A percentile compares a stretch with the other conserved stretches of the same genome.
phyloP scores from a whole-genome alignment of 306 rosid genomes.

The Quercus cerris region DNA sequence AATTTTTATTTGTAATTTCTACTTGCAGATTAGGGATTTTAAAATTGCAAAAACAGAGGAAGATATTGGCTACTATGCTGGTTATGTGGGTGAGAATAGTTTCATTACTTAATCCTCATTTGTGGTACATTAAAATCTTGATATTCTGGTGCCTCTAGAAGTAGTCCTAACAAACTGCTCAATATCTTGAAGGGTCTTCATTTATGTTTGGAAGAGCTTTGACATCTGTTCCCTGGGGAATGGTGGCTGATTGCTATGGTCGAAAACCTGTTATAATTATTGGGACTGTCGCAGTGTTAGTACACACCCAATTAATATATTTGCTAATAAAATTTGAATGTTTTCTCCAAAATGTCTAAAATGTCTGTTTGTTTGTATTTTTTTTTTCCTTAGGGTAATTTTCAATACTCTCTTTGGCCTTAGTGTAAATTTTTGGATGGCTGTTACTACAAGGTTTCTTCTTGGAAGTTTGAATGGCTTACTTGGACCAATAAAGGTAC shows the following conservation, averaged over 20 bases:
- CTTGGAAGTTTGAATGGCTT: conserved; percentile 80
- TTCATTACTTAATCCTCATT: neutral
- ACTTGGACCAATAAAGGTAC: conserved; percentile 90
- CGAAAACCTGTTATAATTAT: conserved; percentile 68
- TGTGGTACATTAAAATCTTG: neutral
- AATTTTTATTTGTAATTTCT: neutral
- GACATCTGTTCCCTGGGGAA: conserved; percentile 78
- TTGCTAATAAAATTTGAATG: neutral
- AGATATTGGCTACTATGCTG: conserved; percentile 80
- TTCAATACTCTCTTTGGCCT: conserved; percentile 92
- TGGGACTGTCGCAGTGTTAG: conserved; percentile 61
- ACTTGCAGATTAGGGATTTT: conserved; percentile 69
- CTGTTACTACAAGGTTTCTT: conserved; percentile 67
- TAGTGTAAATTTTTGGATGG: conserved; percentile 90
- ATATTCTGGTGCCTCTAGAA: neutral
- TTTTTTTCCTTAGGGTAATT: conserved; percentile 48
- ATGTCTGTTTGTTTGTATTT: neutral
- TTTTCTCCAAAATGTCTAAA: neutral
- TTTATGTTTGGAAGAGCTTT: conserved; percentile 82
- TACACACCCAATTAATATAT: neutral
- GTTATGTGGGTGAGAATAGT: conserved; percentile 67
- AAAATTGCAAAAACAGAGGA: conserved; percentile 68
- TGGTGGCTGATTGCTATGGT: conserved; percentile 81
- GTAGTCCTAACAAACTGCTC: neutral
- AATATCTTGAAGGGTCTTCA: conserved; percentile 57